phyloP scores from a whole-genome alignment of 2,329 filamentous ascomycete genomes.

The Leptodontidium sp. region DNA sequence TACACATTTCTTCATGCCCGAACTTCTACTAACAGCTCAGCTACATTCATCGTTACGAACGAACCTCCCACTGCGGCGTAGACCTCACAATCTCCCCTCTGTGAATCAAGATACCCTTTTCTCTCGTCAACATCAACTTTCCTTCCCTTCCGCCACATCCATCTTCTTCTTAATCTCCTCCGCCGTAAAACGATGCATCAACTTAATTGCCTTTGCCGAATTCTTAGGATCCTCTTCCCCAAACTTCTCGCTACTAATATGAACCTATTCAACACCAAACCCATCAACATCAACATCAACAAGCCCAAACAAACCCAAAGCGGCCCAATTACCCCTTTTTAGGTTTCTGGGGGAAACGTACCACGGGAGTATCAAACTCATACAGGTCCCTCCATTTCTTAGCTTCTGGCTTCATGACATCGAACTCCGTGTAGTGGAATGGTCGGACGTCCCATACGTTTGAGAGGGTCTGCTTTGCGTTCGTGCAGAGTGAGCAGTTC shows the following conservation, averaged over 20 bases:
- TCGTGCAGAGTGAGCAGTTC: slow-evolving; percentile 74
- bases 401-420: slow-evolving; percentile 70
- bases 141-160: slow-evolving; percentile 55
- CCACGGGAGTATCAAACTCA: slow-evolving; percentile 84
- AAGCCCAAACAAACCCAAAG: slow-evolving; percentile 3
- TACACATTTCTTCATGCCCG: no score
- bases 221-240: slow-evolving; percentile 57
- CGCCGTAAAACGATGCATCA: slow-evolving; percentile 80
- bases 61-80: no score
- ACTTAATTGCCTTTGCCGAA: slow-evolving; percentile 61
- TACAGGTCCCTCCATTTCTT: slow-evolving; percentile 76
- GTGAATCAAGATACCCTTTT: background rate
- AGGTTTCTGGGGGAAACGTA: slow-evolving; percentile 47
- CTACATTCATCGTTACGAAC: no score
- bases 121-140: background rate
- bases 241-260: slow-evolving; percentile 64
- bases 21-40: no score
- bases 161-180: slow-evolving; percentile 74
- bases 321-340: background rate
- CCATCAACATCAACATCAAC: background rate
- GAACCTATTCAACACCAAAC: slow-evolving; percentile 53
- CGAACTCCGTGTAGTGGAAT: slow-evolving; percentile 73
- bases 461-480: slow-evolving; percentile 73
- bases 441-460: slow-evolving; percentile 72
- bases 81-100: background rate